Conservation (phyloP, 2,329 filamentous ascomycete species). For the Cytospora piceae region DNA sequence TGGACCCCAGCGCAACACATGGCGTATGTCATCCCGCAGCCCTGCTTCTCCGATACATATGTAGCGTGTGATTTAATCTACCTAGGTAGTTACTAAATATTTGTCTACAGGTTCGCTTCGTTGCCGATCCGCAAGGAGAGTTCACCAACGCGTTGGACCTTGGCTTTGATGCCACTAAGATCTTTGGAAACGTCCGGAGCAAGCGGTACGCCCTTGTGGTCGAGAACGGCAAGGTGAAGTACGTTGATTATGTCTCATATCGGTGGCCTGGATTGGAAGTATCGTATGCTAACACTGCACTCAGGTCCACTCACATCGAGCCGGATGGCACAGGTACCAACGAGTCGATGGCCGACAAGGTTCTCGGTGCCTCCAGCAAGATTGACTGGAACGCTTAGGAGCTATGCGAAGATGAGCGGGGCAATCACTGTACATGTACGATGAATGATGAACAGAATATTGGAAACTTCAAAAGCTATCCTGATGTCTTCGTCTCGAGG, state of each 20-base stretch:
- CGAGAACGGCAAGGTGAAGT: slow-evolving; percentile 81
- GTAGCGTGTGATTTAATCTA: neutral
- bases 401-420: neutral
- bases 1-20: slow-evolving; percentile 75
- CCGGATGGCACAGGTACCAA: slow-evolving; percentile 84
- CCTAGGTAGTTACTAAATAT: neutral
- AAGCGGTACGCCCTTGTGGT: slow-evolving; percentile 87
- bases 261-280: neutral
- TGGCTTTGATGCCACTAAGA: slow-evolving; percentile 74
- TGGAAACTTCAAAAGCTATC: neutral
- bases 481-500: neutral
- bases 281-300: slow-evolving; percentile 4
- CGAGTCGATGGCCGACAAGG: slow-evolving; percentile 55
- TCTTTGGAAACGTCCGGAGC: slow-evolving; percentile 82
- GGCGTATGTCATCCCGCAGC: slow-evolving; percentile 63
- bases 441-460: neutral
- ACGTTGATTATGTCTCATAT: neutral
- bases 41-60: neutral
- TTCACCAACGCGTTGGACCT: slow-evolving; percentile 87
- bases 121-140: slow-evolving; percentile 76
- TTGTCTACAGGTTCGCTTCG: slow-evolving; percentile 73
- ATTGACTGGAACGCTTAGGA: slow-evolving; percentile 27
- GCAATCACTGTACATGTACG: neutral
- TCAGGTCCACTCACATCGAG: slow-evolving; percentile 72
- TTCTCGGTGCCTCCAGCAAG: slow-evolving; percentile 14